Conservation (phyloP, 179 eudicot species). For the Silene coronaria region DNA sequence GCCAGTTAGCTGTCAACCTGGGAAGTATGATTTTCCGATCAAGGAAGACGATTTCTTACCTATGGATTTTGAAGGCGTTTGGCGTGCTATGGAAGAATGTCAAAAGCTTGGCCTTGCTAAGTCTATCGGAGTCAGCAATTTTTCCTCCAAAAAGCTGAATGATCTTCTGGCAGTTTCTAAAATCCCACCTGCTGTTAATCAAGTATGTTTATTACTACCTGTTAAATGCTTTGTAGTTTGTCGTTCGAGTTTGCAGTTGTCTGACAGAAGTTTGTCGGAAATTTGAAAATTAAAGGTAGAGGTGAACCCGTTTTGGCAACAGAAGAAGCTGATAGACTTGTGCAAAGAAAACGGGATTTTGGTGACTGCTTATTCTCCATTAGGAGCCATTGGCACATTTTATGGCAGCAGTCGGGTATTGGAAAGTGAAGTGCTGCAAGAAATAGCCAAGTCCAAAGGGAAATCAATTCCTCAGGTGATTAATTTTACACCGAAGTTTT, state of each 20-base stretch:
- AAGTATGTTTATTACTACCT: constrained; percentile 30
- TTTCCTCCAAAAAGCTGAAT: constrained; percentile 50
- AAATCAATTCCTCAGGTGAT: constrained; percentile 30
- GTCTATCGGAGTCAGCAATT: constrained; percentile 71
- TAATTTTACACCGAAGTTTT: neutral
- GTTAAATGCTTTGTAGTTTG: neutral
- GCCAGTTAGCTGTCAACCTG: constrained; percentile 47
- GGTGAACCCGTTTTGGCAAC: constrained; percentile 69
- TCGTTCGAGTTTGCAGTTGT: neutral
- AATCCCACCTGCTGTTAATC: constrained; percentile 73
- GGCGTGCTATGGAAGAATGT: constrained; percentile 78
- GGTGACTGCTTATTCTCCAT: constrained; percentile 53
- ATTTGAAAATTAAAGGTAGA: constrained; percentile 36
- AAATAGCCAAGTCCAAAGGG: constrained; percentile 23
- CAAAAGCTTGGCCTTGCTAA: constrained; percentile 59
- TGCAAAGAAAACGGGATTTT: constrained; percentile 41
- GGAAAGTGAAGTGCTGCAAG: constrained; percentile 35
- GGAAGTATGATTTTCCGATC: constrained; percentile 30
- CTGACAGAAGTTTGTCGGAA: neutral
- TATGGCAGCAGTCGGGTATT: constrained; percentile 39
- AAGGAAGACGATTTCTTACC: constrained; percentile 35
- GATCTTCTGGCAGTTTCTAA: constrained; percentile 44
- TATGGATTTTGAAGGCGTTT: constrained; percentile 52
- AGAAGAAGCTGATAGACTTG: constrained; percentile 45
- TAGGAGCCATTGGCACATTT: constrained; percentile 40